A percentile compares a stretch with the other conserved stretches of the same genome.
Conservation (phyloP, 2,329 filamentous ascomycete species). For the Penicillium sp. region DNA sequence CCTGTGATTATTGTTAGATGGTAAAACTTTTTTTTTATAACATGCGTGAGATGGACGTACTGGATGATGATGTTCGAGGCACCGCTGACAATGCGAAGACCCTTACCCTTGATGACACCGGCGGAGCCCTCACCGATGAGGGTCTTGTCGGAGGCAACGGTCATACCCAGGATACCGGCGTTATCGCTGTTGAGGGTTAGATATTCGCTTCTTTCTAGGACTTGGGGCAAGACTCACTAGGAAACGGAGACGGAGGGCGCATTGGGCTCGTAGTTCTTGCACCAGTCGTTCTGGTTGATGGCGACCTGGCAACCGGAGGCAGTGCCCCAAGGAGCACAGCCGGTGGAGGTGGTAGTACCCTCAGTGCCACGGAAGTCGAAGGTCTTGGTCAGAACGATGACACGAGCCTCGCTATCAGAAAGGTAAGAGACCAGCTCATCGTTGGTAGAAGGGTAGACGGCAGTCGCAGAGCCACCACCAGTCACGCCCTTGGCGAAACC, state of each 20-base stretch:
- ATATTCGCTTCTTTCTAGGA: not conserved
- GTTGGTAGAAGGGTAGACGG: slow-evolving; percentile 55
- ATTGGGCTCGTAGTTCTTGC: slow-evolving; percentile 57
- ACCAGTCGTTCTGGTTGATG: slow-evolving; percentile 61
- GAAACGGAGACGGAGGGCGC: slow-evolving; percentile 47
- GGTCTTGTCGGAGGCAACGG: slow-evolving; percentile 57
- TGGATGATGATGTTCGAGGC: slow-evolving; percentile 61
- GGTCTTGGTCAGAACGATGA: slow-evolving; percentile 49
- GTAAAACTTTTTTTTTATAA: not conserved
- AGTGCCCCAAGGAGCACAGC: slow-evolving; percentile 60
- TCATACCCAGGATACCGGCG: slow-evolving; percentile 52
- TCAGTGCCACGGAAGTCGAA: slow-evolving; percentile 53
- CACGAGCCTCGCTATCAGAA: slow-evolving; percentile 51
- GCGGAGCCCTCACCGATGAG: slow-evolving; percentile 53
- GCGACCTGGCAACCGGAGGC: slow-evolving; percentile 55
- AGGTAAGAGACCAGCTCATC: slow-evolving; percentile 61
- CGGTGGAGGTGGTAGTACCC: slow-evolving; percentile 50
- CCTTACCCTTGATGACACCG: slow-evolving; percentile 59
- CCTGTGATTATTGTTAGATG: slow-evolving; percentile 7
- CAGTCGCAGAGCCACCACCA: slow-evolving; percentile 56
- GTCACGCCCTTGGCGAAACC: slow-evolving; percentile 57
- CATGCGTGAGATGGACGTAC: not conserved
- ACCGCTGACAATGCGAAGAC: slow-evolving; percentile 49
- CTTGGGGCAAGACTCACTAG: slow-evolving; percentile 22
- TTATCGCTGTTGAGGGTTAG: slow-evolving; percentile 41